These are phyloP conservation scores for Pyrus hybrid DNA, from an alignment of 331 rosid species.

Conservation along the genomic window DNA sequence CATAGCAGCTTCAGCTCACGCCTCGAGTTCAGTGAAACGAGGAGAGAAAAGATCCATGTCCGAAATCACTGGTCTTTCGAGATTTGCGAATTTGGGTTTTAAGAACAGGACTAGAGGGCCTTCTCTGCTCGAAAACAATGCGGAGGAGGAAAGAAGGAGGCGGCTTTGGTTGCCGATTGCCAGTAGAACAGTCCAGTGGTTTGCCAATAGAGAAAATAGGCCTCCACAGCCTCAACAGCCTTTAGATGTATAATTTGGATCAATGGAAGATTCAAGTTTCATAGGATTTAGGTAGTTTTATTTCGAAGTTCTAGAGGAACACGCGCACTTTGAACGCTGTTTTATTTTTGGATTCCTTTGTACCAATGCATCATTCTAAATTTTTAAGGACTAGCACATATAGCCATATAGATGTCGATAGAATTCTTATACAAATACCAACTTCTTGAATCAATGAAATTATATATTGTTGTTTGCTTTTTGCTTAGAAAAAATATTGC, in stretches of 20 bases:
- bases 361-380: not conserved
- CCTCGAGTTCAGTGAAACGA: conserved; percentile 32
- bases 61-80: conserved; percentile 63
- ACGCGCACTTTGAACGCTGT: not conserved
- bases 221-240: conserved; percentile 29
- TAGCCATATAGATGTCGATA: not conserved
- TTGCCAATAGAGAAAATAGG: conserved; percentile 74
- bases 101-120: conserved; percentile 28
- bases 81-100: conserved; percentile 42
- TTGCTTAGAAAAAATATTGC: not conserved
- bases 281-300: not conserved
- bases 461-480: not conserved
- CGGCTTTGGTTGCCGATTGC: conserved; percentile 85
- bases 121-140: conserved; percentile 33
- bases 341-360: not conserved
- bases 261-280: not conserved
- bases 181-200: conserved; percentile 83
- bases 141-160: conserved; percentile 61
- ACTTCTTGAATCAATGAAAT: not conserved
- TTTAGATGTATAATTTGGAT: conserved; percentile 36
- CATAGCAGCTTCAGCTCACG: conserved; percentile 8
- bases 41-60: conserved; percentile 72
- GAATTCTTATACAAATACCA: not conserved
- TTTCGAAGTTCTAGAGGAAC: not conserved
- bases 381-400: not conserved